These are phyloP conservation scores for Hansfordia pulvinata DNA, from an alignment of 2,329 filamentous ascomycete genomes.

Conservation along the genomic window DNA sequence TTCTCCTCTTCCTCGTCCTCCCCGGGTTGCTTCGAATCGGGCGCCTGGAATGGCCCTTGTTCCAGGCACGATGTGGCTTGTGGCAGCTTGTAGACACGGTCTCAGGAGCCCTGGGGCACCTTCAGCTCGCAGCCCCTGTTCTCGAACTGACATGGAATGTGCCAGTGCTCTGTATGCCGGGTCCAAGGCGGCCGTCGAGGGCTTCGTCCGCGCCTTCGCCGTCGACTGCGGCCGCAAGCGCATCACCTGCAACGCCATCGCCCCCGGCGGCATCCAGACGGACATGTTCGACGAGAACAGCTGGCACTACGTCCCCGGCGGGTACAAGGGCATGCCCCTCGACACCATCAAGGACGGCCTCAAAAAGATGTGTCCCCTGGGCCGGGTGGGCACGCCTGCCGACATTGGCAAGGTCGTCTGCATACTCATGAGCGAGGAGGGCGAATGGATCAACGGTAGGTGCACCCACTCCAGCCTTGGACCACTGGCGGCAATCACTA, in stretches of 20 bases:
- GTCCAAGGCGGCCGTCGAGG: conserved; percentile 60
- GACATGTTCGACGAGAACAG: conserved; percentile 66
- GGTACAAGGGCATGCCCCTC: conserved; percentile 33
- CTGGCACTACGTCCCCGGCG: conserved; percentile 50
- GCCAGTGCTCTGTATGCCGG: conserved; percentile 61
- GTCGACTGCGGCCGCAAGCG: conserved; percentile 56
- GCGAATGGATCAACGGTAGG: conserved; percentile 51
- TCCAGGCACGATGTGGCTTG: too few species aligned
- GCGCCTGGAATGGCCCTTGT: too few species aligned
- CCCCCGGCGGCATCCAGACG: conserved; percentile 59
- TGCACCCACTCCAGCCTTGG: not conserved
- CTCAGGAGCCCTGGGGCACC: too few species aligned
- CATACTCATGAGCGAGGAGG: conserved; percentile 40
- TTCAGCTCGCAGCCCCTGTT: too few species aligned
- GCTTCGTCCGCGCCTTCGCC: conserved; percentile 57
- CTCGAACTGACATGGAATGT: too few species aligned
- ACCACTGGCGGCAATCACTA: not conserved
- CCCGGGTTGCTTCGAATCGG: too few species aligned
- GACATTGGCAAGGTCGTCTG: conserved; percentile 46
- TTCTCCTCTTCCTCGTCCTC: too few species aligned
- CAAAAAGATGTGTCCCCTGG: conserved; percentile 42
- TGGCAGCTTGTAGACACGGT: too few species aligned
- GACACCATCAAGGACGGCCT: conserved; percentile 41
- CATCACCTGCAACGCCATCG: conserved; percentile 61
- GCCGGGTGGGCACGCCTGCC: conserved; percentile 40